Percentiles rank a stretch among this genome's conserved stretches.
These are phyloP conservation scores for Dittrichia graveolens DNA, from an alignment of 129 eudicot species.

Conservation along the genomic window DNA sequence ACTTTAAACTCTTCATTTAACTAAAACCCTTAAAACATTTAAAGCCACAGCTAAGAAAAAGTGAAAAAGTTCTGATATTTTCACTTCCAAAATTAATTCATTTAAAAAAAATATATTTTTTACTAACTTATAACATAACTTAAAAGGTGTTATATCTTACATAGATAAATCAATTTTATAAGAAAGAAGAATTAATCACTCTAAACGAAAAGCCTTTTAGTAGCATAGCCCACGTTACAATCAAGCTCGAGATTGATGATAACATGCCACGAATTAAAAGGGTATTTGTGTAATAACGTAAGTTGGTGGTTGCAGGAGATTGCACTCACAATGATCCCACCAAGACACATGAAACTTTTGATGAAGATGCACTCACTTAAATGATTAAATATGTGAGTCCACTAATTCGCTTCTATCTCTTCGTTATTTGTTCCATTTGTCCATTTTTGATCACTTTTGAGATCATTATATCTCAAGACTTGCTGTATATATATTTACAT, in stretches of 20 bases:
- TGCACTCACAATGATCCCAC: constrained; percentile 38
- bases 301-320: constrained; percentile 39
- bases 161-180: too few species aligned
- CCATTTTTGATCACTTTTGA: constrained; percentile 30
- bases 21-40: too few species aligned
- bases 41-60: too few species aligned
- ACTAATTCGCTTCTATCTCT: constrained; percentile 32
- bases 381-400: constrained; percentile 33
- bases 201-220: too few species aligned
- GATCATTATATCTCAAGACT: constrained; percentile 38
- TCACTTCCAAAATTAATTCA: too few species aligned
- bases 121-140: too few species aligned
- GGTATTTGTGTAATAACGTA: constrained; percentile 15
- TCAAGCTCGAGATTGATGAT: constrained; percentile 15
- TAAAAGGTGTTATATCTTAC: too few species aligned
- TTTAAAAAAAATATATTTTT: too few species aligned
- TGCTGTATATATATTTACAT: too few species aligned
- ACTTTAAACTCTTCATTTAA: too few species aligned
- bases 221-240: constrained; percentile 23
- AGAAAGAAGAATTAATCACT: too few species aligned
- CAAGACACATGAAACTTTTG: constrained; percentile 36
- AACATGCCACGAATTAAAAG: constrained; percentile 22
- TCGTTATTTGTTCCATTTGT: constrained; percentile 23
- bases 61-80: too few species aligned
- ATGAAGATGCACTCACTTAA: constrained; percentile 31